These are phyloP conservation scores for Maudiozyma bulderi DNA, from an alignment of 805 yeast species.

Conservation along the genomic window DNA sequence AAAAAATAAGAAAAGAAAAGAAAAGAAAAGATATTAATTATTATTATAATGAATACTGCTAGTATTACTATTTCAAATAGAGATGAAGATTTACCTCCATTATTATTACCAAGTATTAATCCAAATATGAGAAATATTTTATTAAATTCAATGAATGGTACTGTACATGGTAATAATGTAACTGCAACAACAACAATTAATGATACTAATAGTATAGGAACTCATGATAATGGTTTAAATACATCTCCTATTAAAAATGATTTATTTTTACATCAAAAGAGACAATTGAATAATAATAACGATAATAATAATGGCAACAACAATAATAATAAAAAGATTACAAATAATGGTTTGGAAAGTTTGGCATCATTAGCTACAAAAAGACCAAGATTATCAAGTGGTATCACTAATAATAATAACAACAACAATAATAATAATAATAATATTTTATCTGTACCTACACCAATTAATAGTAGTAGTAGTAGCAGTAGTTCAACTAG, in stretches of 20 bases:
- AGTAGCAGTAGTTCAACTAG: not conserved
- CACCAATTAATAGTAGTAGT: not conserved
- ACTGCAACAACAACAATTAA: not conserved
- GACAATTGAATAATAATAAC: not conserved
- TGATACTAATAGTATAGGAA: not conserved
- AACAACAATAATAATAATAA: not conserved
- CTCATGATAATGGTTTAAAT: not conserved
- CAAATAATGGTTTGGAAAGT: conserved; percentile 8
- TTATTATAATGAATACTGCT: not conserved
- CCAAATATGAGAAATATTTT: not conserved
- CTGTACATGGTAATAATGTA: not conserved
- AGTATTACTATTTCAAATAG: conserved; percentile 24
- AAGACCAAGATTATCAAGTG: conserved; percentile 9
- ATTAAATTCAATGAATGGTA: not conserved
- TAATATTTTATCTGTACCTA: not conserved
- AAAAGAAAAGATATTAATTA: no score
- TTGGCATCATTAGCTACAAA: conserved; percentile 18
- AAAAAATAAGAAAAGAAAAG: no score
- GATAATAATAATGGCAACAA: no score
- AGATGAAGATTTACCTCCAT: conserved; percentile 23
- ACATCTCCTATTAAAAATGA: not conserved
- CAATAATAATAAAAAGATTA: not conserved
- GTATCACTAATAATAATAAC: not conserved
- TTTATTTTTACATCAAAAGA: conserved; percentile 1
- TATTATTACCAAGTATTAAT: conserved; percentile 19